Base-by-base conservation (phyloP, 768 basidiomycete species). In the Coprinopsis cinerea region DNA sequence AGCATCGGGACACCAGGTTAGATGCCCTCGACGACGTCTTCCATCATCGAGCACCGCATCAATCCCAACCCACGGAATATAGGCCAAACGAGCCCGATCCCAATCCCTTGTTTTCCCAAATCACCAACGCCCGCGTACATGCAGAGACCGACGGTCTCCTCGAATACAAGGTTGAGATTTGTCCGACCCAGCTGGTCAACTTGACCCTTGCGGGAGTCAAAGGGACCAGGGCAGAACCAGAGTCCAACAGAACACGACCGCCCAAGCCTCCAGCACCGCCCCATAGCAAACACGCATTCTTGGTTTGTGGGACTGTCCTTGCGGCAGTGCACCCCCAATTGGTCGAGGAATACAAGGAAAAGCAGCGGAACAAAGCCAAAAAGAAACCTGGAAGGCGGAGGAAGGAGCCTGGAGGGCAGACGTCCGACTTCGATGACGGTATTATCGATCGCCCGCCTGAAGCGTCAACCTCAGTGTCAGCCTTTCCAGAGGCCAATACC, bases 101-200 rank as follows among this genome's bases (percentile, higher is more conserved):
- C 49, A 39, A 66, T 65, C 59, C 71, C 64, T 54, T 73, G 64
- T 40, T 69, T 57, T 32, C 49, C n/a, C 52, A 57, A 27, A 76
- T 86, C 23, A 69, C 78, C 40, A 68, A 72, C 1, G 61, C 67
- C 4, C 78, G 86, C 15, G 61, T 65, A 23, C 84, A 86, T 53
- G 65, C 71, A 0, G 81, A 75, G 18, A 84, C 83, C 0, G 83
- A 81, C 48, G 58, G 66, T 3, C 63, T 75, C 4, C 69, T 78
- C 41, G 85, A 89, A 61, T 85, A 82, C 55, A 76, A 82, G 2
- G 63, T 85, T 4, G 77, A 83, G 53, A 63, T 84, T 41, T 71
- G 72, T 14, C 83, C 81, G 0, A 62, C 65, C 1, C 64, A 71
- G 27, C 70, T 85, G n/a, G 76, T 82, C 5, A 61, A 59, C 1